Evolutionary conservation across 805 yeast genomes (phyloP), one percentile per base, ranked within the genome.

Genomic region (Saturnispora zaruensis): DNA sequence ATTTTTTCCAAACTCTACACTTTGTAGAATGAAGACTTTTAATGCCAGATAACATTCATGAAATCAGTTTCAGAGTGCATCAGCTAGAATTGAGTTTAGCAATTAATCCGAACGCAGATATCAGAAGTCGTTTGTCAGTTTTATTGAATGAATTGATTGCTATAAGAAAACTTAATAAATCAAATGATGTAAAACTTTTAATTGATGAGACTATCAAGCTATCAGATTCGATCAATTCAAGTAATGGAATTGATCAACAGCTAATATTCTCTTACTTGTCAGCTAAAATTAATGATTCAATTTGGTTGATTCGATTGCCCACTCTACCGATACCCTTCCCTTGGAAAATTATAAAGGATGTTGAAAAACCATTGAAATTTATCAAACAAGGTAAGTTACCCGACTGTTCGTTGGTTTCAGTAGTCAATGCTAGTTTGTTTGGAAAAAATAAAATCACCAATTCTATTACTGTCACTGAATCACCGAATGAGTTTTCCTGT

Each of bases 321-420:
- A 8, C 20, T 13, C 13, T 37, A 21, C 48, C 48, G 3, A n/a
- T 45, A 18, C 48, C 48, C 2, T 18, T 45, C 21, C 42, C 47
- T 13, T 25, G 41, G 36, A 14, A 14, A 6, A 20, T n/a, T 26
- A 14, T 26, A n/a, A 24, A 37, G 7, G 43, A 25, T 20, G 23
- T 40, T 23, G 18, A 21, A 5, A 23, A 28, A 18, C 49, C 49
- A 13, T 24, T 21, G 8, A 28, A 40, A 11, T 16, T n/a, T 28
- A 24, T 46, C 18, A 21, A 25, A 30, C 49, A 46, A 21, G 26
- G 34, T 8, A 47, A 47, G 20, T 32, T 47, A 14, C 50, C 50
- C 6, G 45, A 47, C 20, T 47, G 50, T 41, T 47, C 50, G 13
- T 16, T 47, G 13, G 41, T 47, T 24, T 24, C 45, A 7, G 34